These are phyloP conservation scores for Fagopyrum esculentum DNA, from an alignment of 148 eudicot genomes.

Conservation along the genomic window DNA sequence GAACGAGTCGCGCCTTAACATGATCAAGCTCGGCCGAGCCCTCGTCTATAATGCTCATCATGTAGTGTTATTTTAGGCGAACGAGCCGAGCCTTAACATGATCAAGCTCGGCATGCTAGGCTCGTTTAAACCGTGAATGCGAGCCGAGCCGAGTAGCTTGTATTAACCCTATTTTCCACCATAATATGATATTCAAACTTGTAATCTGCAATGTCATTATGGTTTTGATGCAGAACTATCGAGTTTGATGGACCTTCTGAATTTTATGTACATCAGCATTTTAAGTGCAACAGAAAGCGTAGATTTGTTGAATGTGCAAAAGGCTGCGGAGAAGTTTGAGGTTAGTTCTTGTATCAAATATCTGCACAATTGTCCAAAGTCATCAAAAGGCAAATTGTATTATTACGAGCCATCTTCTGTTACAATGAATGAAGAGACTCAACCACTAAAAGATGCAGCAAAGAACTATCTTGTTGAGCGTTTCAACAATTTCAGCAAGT, in stretches of 20 bases:
- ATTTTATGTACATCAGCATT: conserved; percentile 67
- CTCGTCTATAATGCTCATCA: too few relatives aligned
- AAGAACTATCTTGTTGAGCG: conserved; percentile 64
- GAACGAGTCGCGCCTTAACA: too few relatives aligned
- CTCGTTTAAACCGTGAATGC: too few relatives aligned
- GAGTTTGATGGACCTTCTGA: conserved; percentile 66
- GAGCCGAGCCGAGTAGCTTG: too few relatives aligned
- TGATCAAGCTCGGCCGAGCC: too few relatives aligned
- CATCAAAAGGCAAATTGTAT: conserved; percentile 53
- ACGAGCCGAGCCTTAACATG: too few relatives aligned
- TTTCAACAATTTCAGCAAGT: conserved; percentile 61
- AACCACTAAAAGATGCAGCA: conserved; percentile 64
- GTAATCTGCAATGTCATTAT: too few relatives aligned
- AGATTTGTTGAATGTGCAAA: conserved; percentile 58
- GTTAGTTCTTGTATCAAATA: conserved; percentile 69
- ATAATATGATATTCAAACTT: too few relatives aligned
- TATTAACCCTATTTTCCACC: too few relatives aligned
- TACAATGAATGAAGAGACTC: conserved; percentile 67
- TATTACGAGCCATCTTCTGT: conserved; percentile 69
- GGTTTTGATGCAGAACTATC: conserved; percentile 40
- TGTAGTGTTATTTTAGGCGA: too few relatives aligned
- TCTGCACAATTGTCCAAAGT: conserved; percentile 48
- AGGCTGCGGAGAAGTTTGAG: conserved; percentile 79
- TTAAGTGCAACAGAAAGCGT: conserved; percentile 42
- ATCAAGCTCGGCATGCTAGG: too few relatives aligned